phyloP scores from a whole-genome alignment of 768 basidiomycete species.

The Podaxis pistillaris region DNA sequence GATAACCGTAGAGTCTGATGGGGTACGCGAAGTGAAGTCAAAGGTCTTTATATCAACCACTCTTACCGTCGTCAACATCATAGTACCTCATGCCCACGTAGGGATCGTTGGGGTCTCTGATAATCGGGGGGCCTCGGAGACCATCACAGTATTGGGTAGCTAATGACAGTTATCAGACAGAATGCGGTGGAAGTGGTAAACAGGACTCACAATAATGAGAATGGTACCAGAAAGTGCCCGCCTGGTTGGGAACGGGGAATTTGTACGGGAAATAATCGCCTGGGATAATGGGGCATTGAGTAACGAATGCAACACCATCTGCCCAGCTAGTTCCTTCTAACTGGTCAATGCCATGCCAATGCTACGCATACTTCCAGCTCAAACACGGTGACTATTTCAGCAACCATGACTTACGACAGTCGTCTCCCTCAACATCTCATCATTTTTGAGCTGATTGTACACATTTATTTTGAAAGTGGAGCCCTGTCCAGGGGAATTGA shows the following conservation, averaged over 20 bases:
- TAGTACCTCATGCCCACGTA: slow-evolving; percentile 20
- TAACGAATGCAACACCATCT: slow-evolving; percentile 38
- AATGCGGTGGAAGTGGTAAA: neutral
- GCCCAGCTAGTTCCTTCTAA: slow-evolving; percentile 31
- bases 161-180: slow-evolving; percentile 4
- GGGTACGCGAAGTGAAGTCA: slow-evolving; percentile 23
- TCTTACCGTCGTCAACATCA: slow-evolving; percentile 45
- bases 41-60: slow-evolving; percentile 24
- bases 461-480: slow-evolving; percentile 45
- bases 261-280: slow-evolving; percentile 38
- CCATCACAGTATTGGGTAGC: slow-evolving; percentile 52
- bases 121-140: slow-evolving; percentile 39
- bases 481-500: slow-evolving; percentile 21
- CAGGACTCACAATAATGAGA: slow-evolving; percentile 21
- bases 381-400: neutral
- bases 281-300: slow-evolving; percentile 40
- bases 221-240: slow-evolving; percentile 46
- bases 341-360: slow-evolving; percentile 44
- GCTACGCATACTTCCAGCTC: slow-evolving; percentile 26
- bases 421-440: slow-evolving; percentile 44
- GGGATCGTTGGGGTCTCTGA: slow-evolving; percentile 36
- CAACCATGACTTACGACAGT: slow-evolving; percentile 38
- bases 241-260: slow-evolving; percentile 33
- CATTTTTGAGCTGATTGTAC: slow-evolving; percentile 40
- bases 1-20: slow-evolving; percentile 27